Evolutionary conservation across 2,329 filamentous ascomycete species (phyloP).

Genomic region (Bretziella fagacearum): DNA sequence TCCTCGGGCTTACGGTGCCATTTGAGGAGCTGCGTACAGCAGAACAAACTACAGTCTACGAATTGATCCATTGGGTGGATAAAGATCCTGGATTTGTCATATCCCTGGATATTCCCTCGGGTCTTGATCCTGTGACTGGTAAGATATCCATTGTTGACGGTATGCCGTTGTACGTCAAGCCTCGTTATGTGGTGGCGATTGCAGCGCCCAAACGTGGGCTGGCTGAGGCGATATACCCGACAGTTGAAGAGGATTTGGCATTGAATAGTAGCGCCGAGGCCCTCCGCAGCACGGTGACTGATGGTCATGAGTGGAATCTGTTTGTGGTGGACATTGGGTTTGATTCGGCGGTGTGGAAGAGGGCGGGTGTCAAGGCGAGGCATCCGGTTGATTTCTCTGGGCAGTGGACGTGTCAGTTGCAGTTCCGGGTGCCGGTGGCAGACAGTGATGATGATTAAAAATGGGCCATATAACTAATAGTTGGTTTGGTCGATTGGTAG

Average conservation of each 20-base stretch:
- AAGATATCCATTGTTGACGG: constrained; percentile 52
- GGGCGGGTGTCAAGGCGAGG: constrained; percentile 62
- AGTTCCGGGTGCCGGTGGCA: constrained; percentile 26
- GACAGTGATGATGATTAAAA: constrained; percentile 13
- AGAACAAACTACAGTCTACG: constrained; percentile 69
- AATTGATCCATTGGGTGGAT: constrained; percentile 88
- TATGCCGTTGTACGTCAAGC: constrained; percentile 59
- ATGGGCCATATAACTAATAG: too few species aligned
- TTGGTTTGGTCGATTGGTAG: too few species aligned
- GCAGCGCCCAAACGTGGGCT: constrained; percentile 77
- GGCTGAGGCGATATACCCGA: constrained; percentile 49
- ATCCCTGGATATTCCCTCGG: constrained; percentile 80
- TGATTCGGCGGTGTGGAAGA: constrained; percentile 66
- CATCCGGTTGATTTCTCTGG: constrained; percentile 79
- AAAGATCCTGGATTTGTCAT: constrained; percentile 67
- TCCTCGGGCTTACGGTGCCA: constrained; percentile 70
- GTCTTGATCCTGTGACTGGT: constrained; percentile 65
- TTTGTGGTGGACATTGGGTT: constrained; percentile 80
- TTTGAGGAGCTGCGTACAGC: constrained; percentile 77
- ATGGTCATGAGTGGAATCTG: constrained; percentile 55
- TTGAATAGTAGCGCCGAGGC: constrained; percentile 17
- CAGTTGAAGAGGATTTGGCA: constrained; percentile 14
- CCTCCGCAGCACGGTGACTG: constrained; percentile 19
- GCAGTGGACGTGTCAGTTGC: constrained; percentile 66
- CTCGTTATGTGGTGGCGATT: constrained; percentile 68